Conservation (phyloP, 768 basidiomycete genomes). For the Kwoniella dejecticola region DNA sequence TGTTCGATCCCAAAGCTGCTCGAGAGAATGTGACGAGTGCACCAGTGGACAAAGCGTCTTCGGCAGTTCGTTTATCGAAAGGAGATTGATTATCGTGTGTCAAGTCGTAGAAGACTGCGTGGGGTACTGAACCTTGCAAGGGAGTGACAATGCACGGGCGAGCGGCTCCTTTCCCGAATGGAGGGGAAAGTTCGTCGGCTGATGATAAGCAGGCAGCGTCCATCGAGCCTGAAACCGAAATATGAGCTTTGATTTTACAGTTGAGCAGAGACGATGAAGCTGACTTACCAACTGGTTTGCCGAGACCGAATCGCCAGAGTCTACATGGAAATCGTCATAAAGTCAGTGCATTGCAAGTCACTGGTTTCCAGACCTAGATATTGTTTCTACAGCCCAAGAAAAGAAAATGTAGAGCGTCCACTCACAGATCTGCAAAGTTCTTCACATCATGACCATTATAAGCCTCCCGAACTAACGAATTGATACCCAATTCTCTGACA, state of each 20-base stretch:
- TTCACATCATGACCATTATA: conserved; percentile 81
- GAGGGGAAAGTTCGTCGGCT: conserved; percentile 73
- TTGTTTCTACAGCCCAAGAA: no score
- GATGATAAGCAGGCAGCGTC: conserved; percentile 80
- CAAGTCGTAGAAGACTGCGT: conserved; percentile 90
- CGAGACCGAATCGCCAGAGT: conserved; percentile 84
- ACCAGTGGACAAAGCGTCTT: conserved; percentile 92
- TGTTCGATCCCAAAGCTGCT: conserved; percentile 87
- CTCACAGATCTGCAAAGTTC: conserved; percentile 74
- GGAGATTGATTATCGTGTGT: conserved; percentile 98
- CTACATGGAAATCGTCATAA: conserved; percentile 18
- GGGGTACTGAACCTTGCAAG: conserved; percentile 81
- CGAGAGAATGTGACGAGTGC: conserved; percentile 88
- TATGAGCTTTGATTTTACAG: background rate
- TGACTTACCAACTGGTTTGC: conserved; percentile 81
- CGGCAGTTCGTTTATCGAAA: conserved; percentile 83
- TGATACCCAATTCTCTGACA: conserved; percentile 87
- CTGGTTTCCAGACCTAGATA: no score
- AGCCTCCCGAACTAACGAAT: conserved; percentile 91
- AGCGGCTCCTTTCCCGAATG: conserved; percentile 76
- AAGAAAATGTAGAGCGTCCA: no score
- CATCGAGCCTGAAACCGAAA: conserved; percentile 73
- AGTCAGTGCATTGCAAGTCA: background rate
- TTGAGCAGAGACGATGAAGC: background rate
- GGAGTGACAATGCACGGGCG: conserved; percentile 74